These are phyloP conservation scores for Macrocybe sp. DNA, from an alignment of 1,284 basidiomycete genomes.

Conservation along the genomic window DNA sequence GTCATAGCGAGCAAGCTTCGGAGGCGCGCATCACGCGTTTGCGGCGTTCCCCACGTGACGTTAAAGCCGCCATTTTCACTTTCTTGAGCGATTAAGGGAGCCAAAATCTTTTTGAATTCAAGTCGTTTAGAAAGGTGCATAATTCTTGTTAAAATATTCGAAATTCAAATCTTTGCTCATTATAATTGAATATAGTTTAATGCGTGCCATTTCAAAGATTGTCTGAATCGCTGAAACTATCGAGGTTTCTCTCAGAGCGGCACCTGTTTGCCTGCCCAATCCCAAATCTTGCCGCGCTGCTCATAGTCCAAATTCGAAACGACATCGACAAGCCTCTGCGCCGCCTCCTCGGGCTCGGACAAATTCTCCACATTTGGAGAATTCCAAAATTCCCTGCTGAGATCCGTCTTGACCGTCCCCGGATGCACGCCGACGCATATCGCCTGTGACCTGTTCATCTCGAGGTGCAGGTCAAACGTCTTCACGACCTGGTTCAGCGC, in stretches of 20 bases:
- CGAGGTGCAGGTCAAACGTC: conserved; percentile 63
- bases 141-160: too few species aligned
- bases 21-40: too few species aligned
- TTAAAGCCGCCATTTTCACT: too few species aligned
- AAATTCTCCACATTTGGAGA: conserved; percentile 37
- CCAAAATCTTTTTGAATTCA: too few species aligned
- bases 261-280: conserved; percentile 60
- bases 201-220: too few species aligned
- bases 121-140: too few species aligned
- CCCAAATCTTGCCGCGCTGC: conserved; percentile 63
- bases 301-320: conserved; percentile 41
- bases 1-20: too few species aligned
- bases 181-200: too few species aligned
- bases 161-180: too few species aligned
- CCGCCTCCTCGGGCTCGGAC: conserved; percentile 60
- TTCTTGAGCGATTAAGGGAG: too few species aligned
- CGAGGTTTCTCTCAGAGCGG: conserved; percentile 6
- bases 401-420: conserved; percentile 55
- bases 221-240: too few species aligned
- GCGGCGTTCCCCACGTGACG: too few species aligned
- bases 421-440: conserved; percentile 59
- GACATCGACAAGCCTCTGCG: conserved; percentile 51
- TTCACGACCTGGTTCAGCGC: conserved; percentile 72
- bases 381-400: conserved; percentile 47
- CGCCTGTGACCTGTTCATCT: conserved; percentile 45